Base-by-base conservation (phyloP, 2,329 filamentous ascomycete genomes). In the Fusarium mangiferae region DNA sequence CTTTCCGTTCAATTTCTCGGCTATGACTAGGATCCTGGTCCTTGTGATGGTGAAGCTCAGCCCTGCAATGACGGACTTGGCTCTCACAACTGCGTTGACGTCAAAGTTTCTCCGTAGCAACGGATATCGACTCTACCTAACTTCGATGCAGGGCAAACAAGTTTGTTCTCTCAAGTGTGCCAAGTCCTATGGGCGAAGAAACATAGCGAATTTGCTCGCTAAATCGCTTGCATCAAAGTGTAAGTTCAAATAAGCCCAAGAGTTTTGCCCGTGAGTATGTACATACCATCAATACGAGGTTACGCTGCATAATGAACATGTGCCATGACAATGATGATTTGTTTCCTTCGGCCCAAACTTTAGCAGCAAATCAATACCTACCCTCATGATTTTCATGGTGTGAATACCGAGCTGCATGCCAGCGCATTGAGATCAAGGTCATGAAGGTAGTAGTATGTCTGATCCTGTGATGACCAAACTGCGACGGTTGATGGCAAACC, bases 21-120 rank as follows among this genome's bases (percentile, higher is more conserved):
- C 70, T 52, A 36, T 39, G 38, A 41, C 39, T 22, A 28, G 18
- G 22, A 24, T 41, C 55, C 56, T 68, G 48, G 46, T 62, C 72
- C 65, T 58, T 55, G 68, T 51, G 35, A 44, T 48, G 35, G 33
- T 55, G 35, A 39, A 59, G 48, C 56, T 75, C 63, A 75, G 72
- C 72, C 72, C 72, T 75, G 71, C 55, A 61, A 56, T 56, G 41
- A 63, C 49, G 56, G 15, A 11, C 51, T 55, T 55, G 51, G 35
- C 26, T 41, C 51, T 42, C 30, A 44, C 56, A 42, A 42, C 28
- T 52, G 33, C 28, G 15, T 68, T 74, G 67, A 74, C 60, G 68
- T 75, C 72, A 70, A 62, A 42, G 15, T 59, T 70, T 62, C 56
- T 57, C 72, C 60, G 14, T 56, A 60, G 72, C 68, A 74, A 75